Evolutionary conservation across 2,329 filamentous ascomycete species (phyloP).

Genomic region (Zalaria sp.): DNA sequence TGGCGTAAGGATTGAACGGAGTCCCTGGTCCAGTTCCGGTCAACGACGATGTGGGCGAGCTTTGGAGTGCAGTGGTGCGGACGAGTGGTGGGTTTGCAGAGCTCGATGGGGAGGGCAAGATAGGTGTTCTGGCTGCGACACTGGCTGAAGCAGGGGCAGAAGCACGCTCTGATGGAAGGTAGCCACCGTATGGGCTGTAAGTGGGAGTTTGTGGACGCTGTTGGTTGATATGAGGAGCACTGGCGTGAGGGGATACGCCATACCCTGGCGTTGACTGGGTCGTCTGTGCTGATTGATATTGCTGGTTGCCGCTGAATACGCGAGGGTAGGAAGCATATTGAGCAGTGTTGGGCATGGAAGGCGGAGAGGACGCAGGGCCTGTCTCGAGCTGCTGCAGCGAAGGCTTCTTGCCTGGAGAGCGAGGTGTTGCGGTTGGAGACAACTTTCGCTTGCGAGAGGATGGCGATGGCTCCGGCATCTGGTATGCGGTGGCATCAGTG

Average conservation of each 20-base stretch:
- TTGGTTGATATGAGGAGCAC: conserved; percentile 3
- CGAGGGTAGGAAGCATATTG: conserved; percentile 13
- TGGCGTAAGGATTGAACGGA: conserved; percentile 62
- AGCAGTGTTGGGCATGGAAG: conserved; percentile 10
- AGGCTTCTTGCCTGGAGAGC: conserved; percentile 30
- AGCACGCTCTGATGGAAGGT: conserved; percentile 27
- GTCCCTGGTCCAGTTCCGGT: conserved; percentile 29
- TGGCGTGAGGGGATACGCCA: conserved; percentile 2
- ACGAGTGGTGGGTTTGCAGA: conserved; percentile 46
- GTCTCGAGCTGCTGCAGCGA: conserved; percentile 20
- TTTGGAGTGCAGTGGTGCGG: conserved; percentile 52
- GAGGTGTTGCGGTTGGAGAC: conserved; percentile 32
- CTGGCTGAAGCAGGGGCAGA: conserved; percentile 8
- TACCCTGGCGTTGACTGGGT: conserved; percentile 5
- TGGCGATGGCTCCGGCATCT: conserved; percentile 20
- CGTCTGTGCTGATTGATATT: conserved; percentile 10
- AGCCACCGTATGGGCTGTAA: conserved; percentile 27
- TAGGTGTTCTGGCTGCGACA: conserved; percentile 18
- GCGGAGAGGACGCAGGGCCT: neutral
- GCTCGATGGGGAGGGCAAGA: conserved; percentile 30
- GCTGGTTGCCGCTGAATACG: conserved; percentile 23
- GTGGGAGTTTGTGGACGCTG: conserved; percentile 4
- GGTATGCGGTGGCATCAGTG: conserved; percentile 28
- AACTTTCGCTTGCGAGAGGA: conserved; percentile 42
- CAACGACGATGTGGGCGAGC: conserved; percentile 33